Base-by-base conservation (phyloP, 306 rosid genomes). In the Quercus parvula region DNA sequence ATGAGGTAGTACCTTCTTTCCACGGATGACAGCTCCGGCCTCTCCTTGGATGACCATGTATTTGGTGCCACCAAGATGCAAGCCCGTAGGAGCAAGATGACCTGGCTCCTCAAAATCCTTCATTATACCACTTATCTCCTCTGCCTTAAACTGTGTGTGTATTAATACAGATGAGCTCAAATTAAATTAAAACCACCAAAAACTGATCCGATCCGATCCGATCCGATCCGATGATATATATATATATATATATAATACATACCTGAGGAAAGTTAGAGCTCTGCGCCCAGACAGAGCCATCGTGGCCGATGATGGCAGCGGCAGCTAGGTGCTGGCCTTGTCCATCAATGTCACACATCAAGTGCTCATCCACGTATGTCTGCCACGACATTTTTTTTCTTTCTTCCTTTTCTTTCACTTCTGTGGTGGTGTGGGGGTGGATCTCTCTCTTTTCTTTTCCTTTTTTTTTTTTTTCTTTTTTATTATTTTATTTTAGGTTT, bases 1-100 rank as follows among this genome's bases (percentile, higher is more conserved):
- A 38, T 25, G 15, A 25, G 25, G 10, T n/a, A 10, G 73, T 74
- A 94, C 98, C 97, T 94, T 94, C 81, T 94, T 94, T 38, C 97
- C 97, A 57, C 99, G 99, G 66, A 94, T 94, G 78, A 94, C 97
- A 35, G 97, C 97, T 70, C 97, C 97, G 0, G 97, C 75, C 85
- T 94, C 99, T 76, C 99, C 99, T 30, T 92, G 97, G 67, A 94
- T 94, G 3, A 94, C 99, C 99, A 94, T 94, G 77, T 94, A 92
- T 80, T 94, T 94, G 52, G 77, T 17, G 27, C 95, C 97, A 8
- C 64, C 97, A 62, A 94, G 83, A 85, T 86, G 80, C 78, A 94
- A 83, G 33, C 99, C 99, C 11, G 94, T 94, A 6, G 99, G 99
- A 27, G 99, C 99, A 85, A 94, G 99, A 83, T 86, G 74, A 1